phyloP scores from a whole-genome alignment of 768 basidiomycete genomes.

The Multifurca ochricompacta region DNA sequence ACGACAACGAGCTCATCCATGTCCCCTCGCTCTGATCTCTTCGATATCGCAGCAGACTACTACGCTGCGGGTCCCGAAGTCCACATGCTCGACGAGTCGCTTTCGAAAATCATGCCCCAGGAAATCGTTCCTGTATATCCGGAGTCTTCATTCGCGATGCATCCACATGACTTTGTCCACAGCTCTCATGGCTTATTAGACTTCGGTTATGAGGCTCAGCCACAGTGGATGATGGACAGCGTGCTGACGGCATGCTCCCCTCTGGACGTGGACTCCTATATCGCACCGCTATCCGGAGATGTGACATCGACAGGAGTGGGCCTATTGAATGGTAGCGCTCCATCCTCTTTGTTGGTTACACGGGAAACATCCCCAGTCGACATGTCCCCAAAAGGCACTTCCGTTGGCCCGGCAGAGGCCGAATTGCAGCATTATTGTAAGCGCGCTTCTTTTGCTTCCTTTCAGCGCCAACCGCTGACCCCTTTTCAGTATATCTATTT shows the following conservation, averaged over 20 bases:
- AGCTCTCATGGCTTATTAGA: constrained; percentile 6
- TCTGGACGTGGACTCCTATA: constrained; percentile 13
- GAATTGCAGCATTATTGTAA: constrained; percentile 41
- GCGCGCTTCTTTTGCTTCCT: constrained; percentile 25
- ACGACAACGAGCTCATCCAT: constrained; percentile 17
- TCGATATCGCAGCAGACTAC: constrained; percentile 18
- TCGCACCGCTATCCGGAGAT: constrained; percentile 5
- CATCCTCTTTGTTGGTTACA: constrained; percentile 6
- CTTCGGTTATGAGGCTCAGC: constrained; percentile 13
- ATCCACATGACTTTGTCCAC: constrained; percentile 10
- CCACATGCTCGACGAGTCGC: constrained; percentile 17
- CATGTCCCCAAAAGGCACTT: constrained; percentile 1
- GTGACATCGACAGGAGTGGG: not conserved
- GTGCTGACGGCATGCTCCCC: constrained; percentile 10
- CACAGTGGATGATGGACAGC: constrained; percentile 10
- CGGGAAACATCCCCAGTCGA: constrained; percentile 11
- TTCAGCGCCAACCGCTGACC: constrained; percentile 5
- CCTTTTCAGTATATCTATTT: constrained; percentile 38
- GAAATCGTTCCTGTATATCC: constrained; percentile 17
- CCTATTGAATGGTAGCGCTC: not conserved
- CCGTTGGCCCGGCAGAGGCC: constrained; percentile 15
- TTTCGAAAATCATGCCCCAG: constrained; percentile 17
- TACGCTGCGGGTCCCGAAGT: constrained; percentile 10
- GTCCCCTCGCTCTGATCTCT: constrained; percentile 21
- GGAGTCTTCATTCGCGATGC: constrained; percentile 4